Evolutionary conservation across 1,284 basidiomycete genomes (phyloP).

Genomic region (Gomphus sp.): DNA sequence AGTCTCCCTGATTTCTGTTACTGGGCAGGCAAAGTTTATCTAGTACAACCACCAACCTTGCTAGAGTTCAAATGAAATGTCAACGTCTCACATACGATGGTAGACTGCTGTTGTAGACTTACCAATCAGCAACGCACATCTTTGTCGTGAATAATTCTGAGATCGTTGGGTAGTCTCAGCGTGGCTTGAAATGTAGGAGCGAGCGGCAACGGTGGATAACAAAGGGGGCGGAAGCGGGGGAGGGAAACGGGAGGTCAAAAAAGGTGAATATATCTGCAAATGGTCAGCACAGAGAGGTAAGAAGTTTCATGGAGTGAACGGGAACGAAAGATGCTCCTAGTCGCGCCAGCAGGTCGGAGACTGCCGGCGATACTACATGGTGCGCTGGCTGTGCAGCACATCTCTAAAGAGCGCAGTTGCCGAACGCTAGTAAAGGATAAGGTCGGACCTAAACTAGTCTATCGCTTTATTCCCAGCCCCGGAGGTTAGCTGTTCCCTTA

Average conservation of each 20-base stretch:
- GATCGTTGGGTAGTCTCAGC: background rate
- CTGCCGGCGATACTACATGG: too few species aligned
- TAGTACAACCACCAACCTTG: background rate
- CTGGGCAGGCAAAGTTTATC: background rate
- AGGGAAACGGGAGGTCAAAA: too few species aligned
- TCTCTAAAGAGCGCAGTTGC: too few species aligned
- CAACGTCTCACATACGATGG: background rate
- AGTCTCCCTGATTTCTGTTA: conserved; percentile 6
- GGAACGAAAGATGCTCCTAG: too few species aligned
- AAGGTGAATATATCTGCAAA: background rate
- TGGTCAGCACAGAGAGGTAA: too few species aligned
- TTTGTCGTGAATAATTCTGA: background rate
- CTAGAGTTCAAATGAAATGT: background rate
- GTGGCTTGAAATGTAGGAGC: background rate
- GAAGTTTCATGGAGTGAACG: too few species aligned
- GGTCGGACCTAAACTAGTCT: too few species aligned
- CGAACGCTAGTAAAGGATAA: too few species aligned
- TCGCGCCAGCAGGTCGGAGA: too few species aligned
- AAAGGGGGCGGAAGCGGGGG: background rate
- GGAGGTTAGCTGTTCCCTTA: too few species aligned
- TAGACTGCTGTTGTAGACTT: background rate
- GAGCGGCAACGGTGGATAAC: background rate
- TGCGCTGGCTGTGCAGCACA: too few species aligned
- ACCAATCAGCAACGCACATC: conserved; percentile 10
- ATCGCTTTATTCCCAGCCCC: too few species aligned